Base-by-base conservation (phyloP, 768 basidiomycete genomes). In the Boletellus sp. region DNA sequence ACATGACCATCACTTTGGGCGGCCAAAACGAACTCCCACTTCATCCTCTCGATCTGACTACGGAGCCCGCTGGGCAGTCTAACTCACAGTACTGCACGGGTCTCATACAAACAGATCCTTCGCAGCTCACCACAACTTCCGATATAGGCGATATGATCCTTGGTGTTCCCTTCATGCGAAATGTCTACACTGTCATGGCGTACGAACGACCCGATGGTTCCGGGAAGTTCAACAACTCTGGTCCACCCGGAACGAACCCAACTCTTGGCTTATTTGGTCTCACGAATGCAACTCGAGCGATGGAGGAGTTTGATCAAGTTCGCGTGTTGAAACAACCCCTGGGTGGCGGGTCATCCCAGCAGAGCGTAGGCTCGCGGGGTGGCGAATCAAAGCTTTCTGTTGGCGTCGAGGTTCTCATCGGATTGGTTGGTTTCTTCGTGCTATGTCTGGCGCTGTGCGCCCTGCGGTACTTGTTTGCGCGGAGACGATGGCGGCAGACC, bases 121-220 rank as follows among this genome's bases (percentile, higher is more conserved):
- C 66, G 10, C 56, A 67, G 13, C 74, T 87, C 39, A 61, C 58
- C 3, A 55, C 73, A 0, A 49, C 56, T 15, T 65, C 70, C 4
- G 57, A 52, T 13, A 68, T 80, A 16, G 82, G 78, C 1, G 88
- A 90, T 64, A 83, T 91, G 70, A 73, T 91, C 50, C 80, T 91
- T 34, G 89, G 87, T 35, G 84, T 88, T 0, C 82, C 88, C 0
- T 91, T 91, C 62, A 69, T 91, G 58, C 76, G 86, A 11, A 90
- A 83, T 58, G 76, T 80, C 4, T 91, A 92, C 61, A 84, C 80
- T 12, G 87, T 92, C 54, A 78, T 90, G 77, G 83, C 83, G 1
- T 88, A 84, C 62, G 72, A 77, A 40, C 51, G 59, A 1, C 83
- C 83, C 3, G 59, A 70, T 41, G 36, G 64, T 0, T 58, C 73